A percentile compares a stretch with the other conserved stretches of the same genome.
phyloP scores from a whole-genome alignment of 345 rosid species.

The Gossypium raimondii region DNA sequence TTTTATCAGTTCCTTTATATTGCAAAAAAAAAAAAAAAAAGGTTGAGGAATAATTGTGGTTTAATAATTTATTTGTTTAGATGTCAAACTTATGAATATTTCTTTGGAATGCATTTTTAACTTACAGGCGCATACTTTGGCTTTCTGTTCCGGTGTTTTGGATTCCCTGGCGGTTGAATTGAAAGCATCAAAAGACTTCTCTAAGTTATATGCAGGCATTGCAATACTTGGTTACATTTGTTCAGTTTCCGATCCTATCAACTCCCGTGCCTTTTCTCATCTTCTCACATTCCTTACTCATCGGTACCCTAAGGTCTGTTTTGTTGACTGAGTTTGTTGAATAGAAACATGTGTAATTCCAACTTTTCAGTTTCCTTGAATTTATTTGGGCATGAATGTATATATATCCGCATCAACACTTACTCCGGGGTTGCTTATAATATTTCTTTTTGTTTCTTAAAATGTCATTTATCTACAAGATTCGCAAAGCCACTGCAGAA shows the following conservation, averaged over 20 bases:
- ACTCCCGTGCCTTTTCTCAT: constrained; percentile 52
- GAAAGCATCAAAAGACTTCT: constrained; percentile 67
- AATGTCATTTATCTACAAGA: constrained; percentile 37
- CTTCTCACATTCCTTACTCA: constrained; percentile 67
- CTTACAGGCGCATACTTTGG: constrained; percentile 47
- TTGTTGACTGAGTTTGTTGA: background rate
- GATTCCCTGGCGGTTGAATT: constrained; percentile 70
- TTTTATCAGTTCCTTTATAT: constrained; percentile 1
- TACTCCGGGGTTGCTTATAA: background rate
- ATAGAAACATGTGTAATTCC: background rate
- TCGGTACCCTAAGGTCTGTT: constrained; percentile 75
- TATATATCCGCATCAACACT: background rate
- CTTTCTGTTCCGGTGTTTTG: constrained; percentile 53
- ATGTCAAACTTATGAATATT: background rate
- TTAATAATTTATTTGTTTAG: background rate
- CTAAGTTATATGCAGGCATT: constrained; percentile 67
- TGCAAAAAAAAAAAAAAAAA: background rate
- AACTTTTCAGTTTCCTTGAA: background rate
- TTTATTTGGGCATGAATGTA: background rate
- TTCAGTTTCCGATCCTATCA: constrained; percentile 51
- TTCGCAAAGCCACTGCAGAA: constrained; percentile 70
- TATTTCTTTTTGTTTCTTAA: background rate
- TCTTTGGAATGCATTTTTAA: constrained; percentile 11
- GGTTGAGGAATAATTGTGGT: background rate
- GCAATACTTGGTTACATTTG: constrained; percentile 73